phyloP scores from a whole-genome alignment of 2,329 filamentous ascomycete species.

The Sporothrix pseudoabietina region DNA sequence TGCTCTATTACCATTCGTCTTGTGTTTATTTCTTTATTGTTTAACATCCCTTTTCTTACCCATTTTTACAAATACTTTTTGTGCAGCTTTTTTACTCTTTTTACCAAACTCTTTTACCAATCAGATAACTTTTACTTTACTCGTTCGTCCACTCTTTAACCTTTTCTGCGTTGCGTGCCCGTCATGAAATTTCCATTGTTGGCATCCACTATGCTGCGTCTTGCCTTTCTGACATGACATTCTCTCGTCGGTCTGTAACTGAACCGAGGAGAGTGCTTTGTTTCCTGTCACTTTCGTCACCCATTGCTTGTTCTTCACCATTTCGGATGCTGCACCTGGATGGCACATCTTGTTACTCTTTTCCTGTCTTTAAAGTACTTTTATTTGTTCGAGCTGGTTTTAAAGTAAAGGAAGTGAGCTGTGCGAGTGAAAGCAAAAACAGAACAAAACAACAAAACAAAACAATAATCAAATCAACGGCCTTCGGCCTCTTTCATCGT shows the following conservation, averaged over 20 bases:
- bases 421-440: not conserved
- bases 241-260: too few relatives aligned
- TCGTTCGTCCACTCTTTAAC: not conserved
- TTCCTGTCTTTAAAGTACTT: not conserved
- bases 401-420: not conserved
- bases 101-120: not conserved
- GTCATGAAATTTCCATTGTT: not conserved
- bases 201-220: not conserved
- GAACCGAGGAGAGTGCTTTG: not conserved
- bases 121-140: not conserved
- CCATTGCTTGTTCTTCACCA: not conserved
- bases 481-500: not conserved
- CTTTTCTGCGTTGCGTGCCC: not conserved
- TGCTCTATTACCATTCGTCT: not conserved
- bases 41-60: not conserved
- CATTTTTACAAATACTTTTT: not conserved
- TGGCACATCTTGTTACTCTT: not conserved
- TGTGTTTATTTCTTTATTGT: not conserved
- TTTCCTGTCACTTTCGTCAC: not conserved
- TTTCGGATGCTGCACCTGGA: not conserved
- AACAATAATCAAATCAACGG: not conserved
- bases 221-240: too few relatives aligned
- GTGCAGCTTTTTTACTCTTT: not conserved
- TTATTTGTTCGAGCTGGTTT: not conserved
- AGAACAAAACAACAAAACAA: too few relatives aligned